Evolutionary conservation across 495 filamentous ascomycete genomes (phyloP), one percentile per base, ranked within the genome.

Genomic region (Hypomontagnella submonticulosa): DNA sequence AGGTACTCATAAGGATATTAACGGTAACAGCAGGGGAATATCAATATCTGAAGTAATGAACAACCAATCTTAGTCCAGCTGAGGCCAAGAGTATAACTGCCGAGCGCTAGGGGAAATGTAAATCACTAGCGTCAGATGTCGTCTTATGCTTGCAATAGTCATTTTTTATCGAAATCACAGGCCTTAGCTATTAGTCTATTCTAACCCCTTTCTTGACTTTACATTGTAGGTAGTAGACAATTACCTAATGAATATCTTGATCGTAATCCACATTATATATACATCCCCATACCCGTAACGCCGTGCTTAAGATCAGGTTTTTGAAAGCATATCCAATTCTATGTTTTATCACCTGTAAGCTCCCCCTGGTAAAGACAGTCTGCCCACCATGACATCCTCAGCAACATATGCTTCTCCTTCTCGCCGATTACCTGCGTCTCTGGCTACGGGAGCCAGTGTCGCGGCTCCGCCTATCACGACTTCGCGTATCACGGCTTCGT

Each of bases 381-480:
- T 36, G 36, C n/a, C 15, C 2, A 19, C 18, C 8, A 8, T 42
- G 57, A 7, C 19, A 34, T 38, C 18, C 5, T 19, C 12, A 51
- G n/a, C 1, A 9, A 12, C 16, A 15, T 4, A 38, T 38, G 7
- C 5, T 36, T 7, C 18, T 32, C 12, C 15, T 32, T 41, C 1
- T n/a, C 30, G 27, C 4, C 13, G 15, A 43, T 36, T 33, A 38
- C 6, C 13, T 15, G n/a, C 30, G 47, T 20, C 52, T 53, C 30
- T 32, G 56, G 3, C 53, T 43, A 3, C 32, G 36, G 10, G 57
- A 18, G n/a, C 30, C 4, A 20, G 6, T 10, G 2, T 61, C 43
- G 12, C 47, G 52, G 4, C 38, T 41, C 16, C 50, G 52, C 41
- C 57, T 57, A 0, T 63, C 53, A 9, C 49, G 53, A 7, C 48